Conservation (phyloP, 148 eudicot species). For the Suaeda aralocaspica region DNA sequence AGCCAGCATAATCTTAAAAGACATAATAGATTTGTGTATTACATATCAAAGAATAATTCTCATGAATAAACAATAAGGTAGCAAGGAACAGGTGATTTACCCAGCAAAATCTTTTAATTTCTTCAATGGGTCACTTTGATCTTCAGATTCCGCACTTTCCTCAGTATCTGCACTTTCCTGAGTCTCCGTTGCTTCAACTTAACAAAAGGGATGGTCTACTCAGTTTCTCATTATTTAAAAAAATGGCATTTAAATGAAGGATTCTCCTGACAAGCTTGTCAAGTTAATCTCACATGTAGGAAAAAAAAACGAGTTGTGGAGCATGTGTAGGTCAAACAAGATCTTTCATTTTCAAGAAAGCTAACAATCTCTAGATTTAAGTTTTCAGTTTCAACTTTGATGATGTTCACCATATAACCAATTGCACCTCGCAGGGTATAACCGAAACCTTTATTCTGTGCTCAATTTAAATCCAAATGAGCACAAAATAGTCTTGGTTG, state of each 20-base stretch:
- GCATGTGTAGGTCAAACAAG: background rate
- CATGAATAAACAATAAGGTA: background rate
- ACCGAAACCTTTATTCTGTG: too few species aligned
- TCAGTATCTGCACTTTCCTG: constrained; percentile 35
- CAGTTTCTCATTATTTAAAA: background rate
- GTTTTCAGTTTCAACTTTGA: background rate
- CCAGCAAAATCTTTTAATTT: constrained; percentile 79
- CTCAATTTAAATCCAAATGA: too few species aligned
- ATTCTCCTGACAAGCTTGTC: too few species aligned
- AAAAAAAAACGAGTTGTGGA: too few species aligned
- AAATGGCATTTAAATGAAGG: background rate
- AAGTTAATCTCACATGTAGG: too few species aligned
- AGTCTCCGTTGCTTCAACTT: constrained; percentile 49
- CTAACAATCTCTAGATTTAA: background rate
- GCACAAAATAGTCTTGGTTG: too few species aligned
- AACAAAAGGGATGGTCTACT: background rate
- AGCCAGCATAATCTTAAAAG: background rate
- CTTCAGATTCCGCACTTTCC: constrained; percentile 43
- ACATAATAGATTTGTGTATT: background rate
- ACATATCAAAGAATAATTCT: background rate
- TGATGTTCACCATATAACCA: too few species aligned
- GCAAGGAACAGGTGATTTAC: constrained; percentile 35
- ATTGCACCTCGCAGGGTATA: too few species aligned
- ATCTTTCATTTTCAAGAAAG: background rate
- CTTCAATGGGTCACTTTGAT: constrained; percentile 60